phyloP scores from a whole-genome alignment of 768 basidiomycete genomes.

The Sporobolomyces pararoseus region DNA sequence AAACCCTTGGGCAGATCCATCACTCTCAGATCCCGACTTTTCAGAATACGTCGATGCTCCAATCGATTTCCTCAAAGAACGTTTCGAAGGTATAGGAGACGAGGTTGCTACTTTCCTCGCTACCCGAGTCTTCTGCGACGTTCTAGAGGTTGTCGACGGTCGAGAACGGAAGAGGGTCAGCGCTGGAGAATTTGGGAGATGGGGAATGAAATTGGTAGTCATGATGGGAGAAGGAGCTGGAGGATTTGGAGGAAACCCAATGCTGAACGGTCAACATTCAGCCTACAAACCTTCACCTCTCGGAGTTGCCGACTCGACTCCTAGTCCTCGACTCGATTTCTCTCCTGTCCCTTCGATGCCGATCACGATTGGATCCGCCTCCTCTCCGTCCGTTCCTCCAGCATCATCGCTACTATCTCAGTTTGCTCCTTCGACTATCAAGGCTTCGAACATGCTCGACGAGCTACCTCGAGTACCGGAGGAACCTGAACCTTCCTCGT shows the following conservation, averaged over 20 bases:
- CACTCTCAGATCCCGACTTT: conserved; percentile 76
- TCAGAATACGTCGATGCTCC: conserved; percentile 72
- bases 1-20: conserved; percentile 97
- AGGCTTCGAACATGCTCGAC: conserved; percentile 22
- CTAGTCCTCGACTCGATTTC: conserved; percentile 33
- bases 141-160: conserved; percentile 48
- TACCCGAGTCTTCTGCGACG: conserved; percentile 72
- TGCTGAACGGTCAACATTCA: conserved; percentile 53
- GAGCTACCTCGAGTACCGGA: conserved; percentile 26
- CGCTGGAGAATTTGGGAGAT: conserved; percentile 77
- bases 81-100: conserved; percentile 65
- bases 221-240: conserved; percentile 41
- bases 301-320: conserved; percentile 45
- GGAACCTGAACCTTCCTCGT: conserved; percentile 11
- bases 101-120: conserved; percentile 84
- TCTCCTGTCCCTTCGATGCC: conserved; percentile 29
- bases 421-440: conserved; percentile 34
- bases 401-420: conserved; percentile 29
- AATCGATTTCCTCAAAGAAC: conserved; percentile 76
- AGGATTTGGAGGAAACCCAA: conserved; percentile 12
- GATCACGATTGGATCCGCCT: conserved; percentile 17
- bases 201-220: conserved; percentile 67
- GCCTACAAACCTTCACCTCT: conserved; percentile 54
- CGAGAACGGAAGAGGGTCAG: conserved; percentile 57
- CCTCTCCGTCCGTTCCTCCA: conserved; percentile 8